Evolutionary conservation across 1,284 basidiomycete species (phyloP), one percentile per base, ranked within the genome.

Genomic region (Earliella scabrosa): DNA sequence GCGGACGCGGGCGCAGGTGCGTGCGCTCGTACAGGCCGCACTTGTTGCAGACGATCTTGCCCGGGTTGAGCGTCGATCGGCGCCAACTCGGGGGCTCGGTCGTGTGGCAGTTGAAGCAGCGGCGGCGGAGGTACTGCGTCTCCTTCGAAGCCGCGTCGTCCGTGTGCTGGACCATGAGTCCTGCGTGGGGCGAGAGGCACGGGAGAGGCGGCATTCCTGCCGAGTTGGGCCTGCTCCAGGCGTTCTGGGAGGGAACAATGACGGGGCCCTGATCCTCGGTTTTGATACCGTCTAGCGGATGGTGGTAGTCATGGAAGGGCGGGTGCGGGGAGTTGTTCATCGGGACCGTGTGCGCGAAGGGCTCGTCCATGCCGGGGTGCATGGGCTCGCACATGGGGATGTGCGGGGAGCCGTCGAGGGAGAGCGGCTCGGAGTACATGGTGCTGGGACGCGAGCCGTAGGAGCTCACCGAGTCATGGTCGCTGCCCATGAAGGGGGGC

Each of bases 11-110:
- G 27, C 91, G 83, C 58, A 92, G 71, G 63, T 93, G 90, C 13
- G 91, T 93, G 67, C 90, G 88, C 73, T 93, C 90, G 70, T 93
- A 93, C 36, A 93, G 78, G 18, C 90, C 90, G 63, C 90, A 93
- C 77, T 93, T 93, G 82, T 93, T 93, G 81, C 90, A 93, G 50
- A 93, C 91, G 68, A 93, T 93, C 75, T 93, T 93, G 61, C 90
- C 91, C 2, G 89, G 90, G 73, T 91, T 92, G 68, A 93, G 85
- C 7, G 91, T 93, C 29, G 85, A 88, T 35, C 91, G 84, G 46
- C 91, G 86, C 90, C 90, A 93, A 26, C 85, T 87, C 2, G 91
- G 90, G 0, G 91, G 91, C 71, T 93, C 91, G 2, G 91, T 93
- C 20, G 90, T 92, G 70, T 91, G 90, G 75, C 91, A 93, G 75